Percentiles rank a stretch among this genome's conserved stretches.
These are phyloP conservation scores for Penicillium cataractarum DNA, from an alignment of 495 filamentous ascomycete genomes.

Conservation along the genomic window DNA sequence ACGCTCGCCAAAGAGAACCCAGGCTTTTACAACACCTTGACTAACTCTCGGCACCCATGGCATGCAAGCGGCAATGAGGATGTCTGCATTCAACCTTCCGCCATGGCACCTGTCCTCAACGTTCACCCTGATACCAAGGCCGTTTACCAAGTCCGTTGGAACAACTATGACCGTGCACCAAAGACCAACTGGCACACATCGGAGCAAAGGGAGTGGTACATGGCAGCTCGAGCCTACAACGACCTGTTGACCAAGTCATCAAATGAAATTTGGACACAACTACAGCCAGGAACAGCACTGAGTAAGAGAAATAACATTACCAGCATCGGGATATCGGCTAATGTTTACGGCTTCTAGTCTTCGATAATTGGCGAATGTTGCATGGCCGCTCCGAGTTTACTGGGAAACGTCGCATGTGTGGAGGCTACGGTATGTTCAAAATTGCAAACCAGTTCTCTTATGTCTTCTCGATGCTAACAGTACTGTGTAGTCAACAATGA, in stretches of 20 bases:
- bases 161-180: slow-evolving; percentile 80
- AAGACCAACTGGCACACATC: slow-evolving; percentile 43
- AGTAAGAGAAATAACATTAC: slow-evolving; percentile 52
- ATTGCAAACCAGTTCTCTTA: neutral
- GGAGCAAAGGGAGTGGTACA: slow-evolving; percentile 67
- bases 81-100: slow-evolving; percentile 71
- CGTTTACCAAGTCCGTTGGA: slow-evolving; percentile 81
- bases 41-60: slow-evolving; percentile 57
- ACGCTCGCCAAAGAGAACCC: slow-evolving; percentile 53
- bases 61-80: slow-evolving; percentile 88
- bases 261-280: slow-evolving; percentile 71
- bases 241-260: slow-evolving; percentile 56
- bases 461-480: slow-evolving; percentile 19
- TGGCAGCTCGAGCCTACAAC: slow-evolving; percentile 69
- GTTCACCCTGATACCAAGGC: slow-evolving; percentile 36
- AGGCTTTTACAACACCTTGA: slow-evolving; percentile 55
- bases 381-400: slow-evolving; percentile 82
- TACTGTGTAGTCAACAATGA: slow-evolving; percentile 71
- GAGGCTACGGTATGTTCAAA: slow-evolving; percentile 74
- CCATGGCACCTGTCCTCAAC: slow-evolving; percentile 65
- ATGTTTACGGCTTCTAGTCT: slow-evolving; percentile 57
- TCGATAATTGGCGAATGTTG: slow-evolving; percentile 94
- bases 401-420: slow-evolving; percentile 84
- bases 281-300: slow-evolving; percentile 76
- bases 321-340: neutral